A percentile compares a stretch with the other conserved stretches of the same genome.
Evolutionary conservation across 2,329 filamentous ascomycete genomes (phyloP).

Genomic region (Phialocephala subalpina): DNA sequence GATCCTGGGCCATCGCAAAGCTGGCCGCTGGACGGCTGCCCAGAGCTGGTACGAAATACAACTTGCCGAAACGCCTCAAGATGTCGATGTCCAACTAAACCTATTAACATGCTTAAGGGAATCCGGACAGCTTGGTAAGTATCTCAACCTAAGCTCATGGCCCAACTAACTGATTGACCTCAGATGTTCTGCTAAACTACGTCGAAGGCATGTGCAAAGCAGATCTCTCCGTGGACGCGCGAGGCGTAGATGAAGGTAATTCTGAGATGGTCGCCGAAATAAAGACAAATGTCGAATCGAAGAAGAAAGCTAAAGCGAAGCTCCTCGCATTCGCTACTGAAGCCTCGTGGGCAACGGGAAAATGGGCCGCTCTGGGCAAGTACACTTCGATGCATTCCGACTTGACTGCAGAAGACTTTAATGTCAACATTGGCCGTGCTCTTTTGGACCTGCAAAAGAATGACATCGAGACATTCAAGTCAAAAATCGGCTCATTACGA

Average conservation of each 20-base stretch:
- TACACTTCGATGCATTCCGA: conserved; percentile 64
- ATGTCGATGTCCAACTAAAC: conserved; percentile 81
- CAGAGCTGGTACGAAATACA: conserved; percentile 98
- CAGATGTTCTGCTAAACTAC: conserved; percentile 61
- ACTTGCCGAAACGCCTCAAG: conserved; percentile 79
- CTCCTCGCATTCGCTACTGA: conserved; percentile 88
- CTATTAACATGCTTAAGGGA: conserved; percentile 89
- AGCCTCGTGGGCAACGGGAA: conserved; percentile 87
- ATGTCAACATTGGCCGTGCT: conserved; percentile 78
- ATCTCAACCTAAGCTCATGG: neutral
- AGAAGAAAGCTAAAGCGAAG: conserved; percentile 58
- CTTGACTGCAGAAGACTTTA: conserved; percentile 71
- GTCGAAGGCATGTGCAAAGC: conserved; percentile 75
- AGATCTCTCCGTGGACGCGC: neutral
- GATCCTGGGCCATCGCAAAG: conserved; percentile 90
- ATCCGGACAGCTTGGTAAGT: conserved; percentile 89
- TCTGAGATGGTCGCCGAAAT: neutral
- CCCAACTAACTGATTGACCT: neutral
- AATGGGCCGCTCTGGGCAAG: conserved; percentile 78
- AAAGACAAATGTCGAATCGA: neutral
- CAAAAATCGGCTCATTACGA: conserved; percentile 70
- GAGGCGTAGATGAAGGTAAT: neutral
- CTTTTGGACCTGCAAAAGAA: conserved; percentile 66
- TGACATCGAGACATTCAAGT: conserved; percentile 59
- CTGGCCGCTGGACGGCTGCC: conserved; percentile 90